Evolutionary conservation across 2,329 filamentous ascomycete species (phyloP), one percentile per base, ranked within the genome.

Genomic region (Samsoniella hepiali): DNA sequence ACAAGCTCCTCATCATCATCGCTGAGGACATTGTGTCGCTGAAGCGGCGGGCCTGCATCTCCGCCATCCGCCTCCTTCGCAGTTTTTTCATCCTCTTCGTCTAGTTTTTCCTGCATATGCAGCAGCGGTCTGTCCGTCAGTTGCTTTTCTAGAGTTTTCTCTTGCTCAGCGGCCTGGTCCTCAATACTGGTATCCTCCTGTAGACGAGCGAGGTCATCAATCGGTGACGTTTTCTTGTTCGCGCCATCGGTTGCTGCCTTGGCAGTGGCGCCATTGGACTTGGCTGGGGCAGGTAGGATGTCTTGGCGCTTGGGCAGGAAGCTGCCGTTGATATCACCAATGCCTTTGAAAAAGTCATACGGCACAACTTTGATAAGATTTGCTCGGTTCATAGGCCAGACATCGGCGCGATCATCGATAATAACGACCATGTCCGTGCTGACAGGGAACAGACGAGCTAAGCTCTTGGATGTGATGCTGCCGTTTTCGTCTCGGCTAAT

Each of bases 391-490:
- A 89, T 87, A 1, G 87, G 87, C 95, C 95, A 99, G 8, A 99
- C 94, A 74, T 99, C 95, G 60, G 92, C 92, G 68, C 95, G 87
- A 76, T 99, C 95, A 73, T 99, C 95, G 68, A 99, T 99, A 70
- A 99, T 97, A 64, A 97, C 93, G 1, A 97, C 96, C 95, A 99
- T 99, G 76, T 96, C 94, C 6, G 94, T 98, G 76, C 96, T 96
- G 65, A 97, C 91, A 5, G 96, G 95, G 74, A 99, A 99, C 15
- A 99, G 78, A 8, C 95, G 87, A 72, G 95, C 91, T 36, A 99
- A 80, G 68, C 88, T 95, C 82, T 99, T 99, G 64, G 90, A 88
- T 3, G 89, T 91, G 75, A 98, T 88, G 74, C 90, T 97, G 62
- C 94, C 94, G 73, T 96, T 99, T 77, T 99, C 95, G 74, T 98